These are phyloP conservation scores for Halophytophthora polymorphica DNA, from an alignment of 352 stramenopile genomes.

Conservation along the genomic window DNA sequence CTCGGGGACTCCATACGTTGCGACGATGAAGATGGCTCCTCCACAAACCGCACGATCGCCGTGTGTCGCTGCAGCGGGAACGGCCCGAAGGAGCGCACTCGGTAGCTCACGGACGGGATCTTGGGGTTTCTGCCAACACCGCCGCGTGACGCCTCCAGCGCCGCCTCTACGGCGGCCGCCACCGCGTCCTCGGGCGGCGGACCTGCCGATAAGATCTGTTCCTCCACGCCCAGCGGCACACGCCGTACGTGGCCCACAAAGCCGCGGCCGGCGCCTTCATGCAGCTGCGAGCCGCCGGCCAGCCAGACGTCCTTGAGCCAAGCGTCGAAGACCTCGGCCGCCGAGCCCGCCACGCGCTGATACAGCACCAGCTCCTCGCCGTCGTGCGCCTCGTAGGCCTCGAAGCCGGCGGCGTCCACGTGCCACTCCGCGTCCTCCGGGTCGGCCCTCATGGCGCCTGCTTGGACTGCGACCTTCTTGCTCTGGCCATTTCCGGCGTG, in stretches of 20 bases:
- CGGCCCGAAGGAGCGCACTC: slow-evolving; percentile 38
- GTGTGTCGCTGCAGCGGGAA: slow-evolving; percentile 46
- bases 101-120: slow-evolving; percentile 55
- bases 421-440: no score
- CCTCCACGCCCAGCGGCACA: slow-evolving; percentile 46
- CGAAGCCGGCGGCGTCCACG: slow-evolving; percentile 34
- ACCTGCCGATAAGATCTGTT: slow-evolving; percentile 56
- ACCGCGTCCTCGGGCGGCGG: slow-evolving; percentile 30
- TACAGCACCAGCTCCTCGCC: slow-evolving; percentile 49
- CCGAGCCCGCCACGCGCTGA: slow-evolving; percentile 27
- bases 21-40: slow-evolving; percentile 8
- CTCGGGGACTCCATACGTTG: not conserved
- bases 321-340: slow-evolving; percentile 37
- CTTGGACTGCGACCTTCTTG: no score
- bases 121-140: not conserved
- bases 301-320: slow-evolving; percentile 57
- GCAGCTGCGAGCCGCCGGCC: slow-evolving; percentile 23
- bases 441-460: no score
- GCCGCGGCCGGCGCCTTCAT: slow-evolving; percentile 35
- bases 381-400: slow-evolving; percentile 38
- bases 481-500: no score
- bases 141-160: no score
- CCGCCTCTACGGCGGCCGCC: no score
- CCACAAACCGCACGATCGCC: slow-evolving; percentile 49
- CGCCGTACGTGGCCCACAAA: slow-evolving; percentile 38